These are phyloP conservation scores for Fraxinus quadrangulata DNA, from an alignment of 257 asterid species.

Conservation along the genomic window DNA sequence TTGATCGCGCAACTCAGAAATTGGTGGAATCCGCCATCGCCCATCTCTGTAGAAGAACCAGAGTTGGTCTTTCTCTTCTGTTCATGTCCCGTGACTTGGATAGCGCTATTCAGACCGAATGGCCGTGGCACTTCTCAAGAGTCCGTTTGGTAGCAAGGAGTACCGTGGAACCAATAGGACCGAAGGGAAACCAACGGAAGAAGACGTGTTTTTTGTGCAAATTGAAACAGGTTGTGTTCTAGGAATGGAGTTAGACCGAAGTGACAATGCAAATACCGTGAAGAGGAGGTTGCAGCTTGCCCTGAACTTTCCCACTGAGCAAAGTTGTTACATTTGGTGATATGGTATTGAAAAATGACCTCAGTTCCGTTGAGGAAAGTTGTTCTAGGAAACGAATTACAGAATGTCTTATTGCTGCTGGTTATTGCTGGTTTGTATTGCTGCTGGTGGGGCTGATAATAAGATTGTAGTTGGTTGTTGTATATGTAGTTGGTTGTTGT, in stretches of 20 bases:
- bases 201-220: conserved; percentile 91
- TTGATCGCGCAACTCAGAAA: no score
- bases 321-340: no score
- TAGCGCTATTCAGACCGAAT: conserved; percentile 87
- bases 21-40: no score
- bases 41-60: conserved; percentile 55
- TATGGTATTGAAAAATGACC: no score
- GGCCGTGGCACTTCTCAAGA: conserved; percentile 88
- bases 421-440: no score
- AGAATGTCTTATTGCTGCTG: no score
- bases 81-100: conserved; percentile 78
- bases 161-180: conserved; percentile 62
- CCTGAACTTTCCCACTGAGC: no score
- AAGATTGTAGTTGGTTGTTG: no score
- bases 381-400: no score
- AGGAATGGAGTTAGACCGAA: conserved; percentile 91
- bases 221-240: conserved; percentile 85
- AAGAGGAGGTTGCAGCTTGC: conserved; percentile 87
- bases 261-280: conserved; percentile 86
- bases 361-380: no score
- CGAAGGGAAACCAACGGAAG: conserved; percentile 63
- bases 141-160: conserved; percentile 63
- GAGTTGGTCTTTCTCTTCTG: conserved; percentile 27
- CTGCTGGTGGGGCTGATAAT: no score
- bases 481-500: no score